These are phyloP conservation scores for Tylopilus sp. DNA, from an alignment of 768 basidiomycete genomes.

Conservation along the genomic window DNA sequence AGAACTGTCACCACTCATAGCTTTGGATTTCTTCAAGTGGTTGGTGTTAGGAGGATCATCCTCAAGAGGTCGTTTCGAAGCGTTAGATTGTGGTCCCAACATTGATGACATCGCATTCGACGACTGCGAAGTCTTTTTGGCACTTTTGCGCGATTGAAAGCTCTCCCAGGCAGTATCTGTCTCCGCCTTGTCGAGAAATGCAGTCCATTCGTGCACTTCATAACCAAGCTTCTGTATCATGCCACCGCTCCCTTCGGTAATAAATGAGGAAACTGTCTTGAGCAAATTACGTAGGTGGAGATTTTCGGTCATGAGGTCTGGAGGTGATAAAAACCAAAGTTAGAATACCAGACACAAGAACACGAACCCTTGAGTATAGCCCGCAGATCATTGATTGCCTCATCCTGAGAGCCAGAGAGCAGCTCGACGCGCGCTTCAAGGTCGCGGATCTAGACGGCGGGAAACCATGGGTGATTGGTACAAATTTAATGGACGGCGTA, in stretches of 20 bases:
- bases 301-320: constrained; percentile 89
- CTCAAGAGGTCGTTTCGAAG: constrained; percentile 27
- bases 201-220: constrained; percentile 73
- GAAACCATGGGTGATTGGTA: constrained; percentile 3
- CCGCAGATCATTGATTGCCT: constrained; percentile 78
- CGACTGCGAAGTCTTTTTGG: constrained; percentile 29
- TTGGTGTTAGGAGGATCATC: constrained; percentile 23
- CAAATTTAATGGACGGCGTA: constrained; percentile 27
- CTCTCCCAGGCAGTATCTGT: constrained; percentile 94
- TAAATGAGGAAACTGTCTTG: constrained; percentile 71
- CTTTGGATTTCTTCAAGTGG: constrained; percentile 52
- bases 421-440: constrained; percentile 95
- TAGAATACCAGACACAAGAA: neutral
- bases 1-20: constrained; percentile 39
- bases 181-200: constrained; percentile 80
- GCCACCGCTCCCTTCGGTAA: constrained; percentile 84
- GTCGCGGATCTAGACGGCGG: constrained; percentile 72
- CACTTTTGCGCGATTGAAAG: constrained; percentile 65
- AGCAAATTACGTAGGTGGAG: constrained; percentile 77
- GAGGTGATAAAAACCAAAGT: constrained; percentile 3
- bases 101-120: constrained; percentile 30
- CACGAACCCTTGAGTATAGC: constrained; percentile 71
- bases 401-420: constrained; percentile 88
- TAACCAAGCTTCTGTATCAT: constrained; percentile 77
- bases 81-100: constrained; percentile 23